Percentiles rank a stretch among this genome's conserved stretches.
phyloP scores from a whole-genome alignment of 306 rosid genomes.

The Mimosa pudica region DNA sequence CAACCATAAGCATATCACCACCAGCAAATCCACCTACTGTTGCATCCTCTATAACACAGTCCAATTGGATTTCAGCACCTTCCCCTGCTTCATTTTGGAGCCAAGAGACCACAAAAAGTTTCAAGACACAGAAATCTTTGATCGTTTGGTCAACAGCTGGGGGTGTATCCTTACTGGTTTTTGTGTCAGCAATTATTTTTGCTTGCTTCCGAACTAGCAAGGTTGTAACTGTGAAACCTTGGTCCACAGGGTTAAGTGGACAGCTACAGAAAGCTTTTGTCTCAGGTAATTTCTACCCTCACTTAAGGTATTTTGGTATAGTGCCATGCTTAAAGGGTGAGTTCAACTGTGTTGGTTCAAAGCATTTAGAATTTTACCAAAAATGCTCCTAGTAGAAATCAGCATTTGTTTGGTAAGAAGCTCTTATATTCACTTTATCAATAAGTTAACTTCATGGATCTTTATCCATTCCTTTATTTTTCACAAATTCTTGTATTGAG shows the following conservation, averaged over 20 bases:
- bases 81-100: constrained; percentile 51
- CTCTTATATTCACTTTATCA: neutral
- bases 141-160: constrained; percentile 52
- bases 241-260: constrained; percentile 96
- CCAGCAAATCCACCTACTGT: constrained; percentile 43
- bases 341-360: neutral
- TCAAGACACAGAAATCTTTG: constrained; percentile 36
- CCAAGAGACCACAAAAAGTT: constrained; percentile 24
- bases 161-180: constrained; percentile 53
- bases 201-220: constrained; percentile 56
- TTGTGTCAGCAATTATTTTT: constrained; percentile 44
- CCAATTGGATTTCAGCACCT: constrained; percentile 38
- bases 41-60: constrained; percentile 36
- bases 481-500: neutral
- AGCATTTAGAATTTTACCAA: neutral
- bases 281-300: constrained; percentile 59
- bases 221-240: constrained; percentile 83
- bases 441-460: neutral
- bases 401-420: neutral
- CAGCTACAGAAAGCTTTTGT: constrained; percentile 93
- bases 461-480: neutral
- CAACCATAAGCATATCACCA: constrained; percentile 38
- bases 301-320: neutral
- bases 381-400: neutral
- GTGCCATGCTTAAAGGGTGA: neutral